Percentiles rank a stretch among this genome's conserved stretches.
These are phyloP conservation scores for Coleophoma crateriformis DNA, from an alignment of 2,329 filamentous ascomycete species.

Conservation along the genomic window DNA sequence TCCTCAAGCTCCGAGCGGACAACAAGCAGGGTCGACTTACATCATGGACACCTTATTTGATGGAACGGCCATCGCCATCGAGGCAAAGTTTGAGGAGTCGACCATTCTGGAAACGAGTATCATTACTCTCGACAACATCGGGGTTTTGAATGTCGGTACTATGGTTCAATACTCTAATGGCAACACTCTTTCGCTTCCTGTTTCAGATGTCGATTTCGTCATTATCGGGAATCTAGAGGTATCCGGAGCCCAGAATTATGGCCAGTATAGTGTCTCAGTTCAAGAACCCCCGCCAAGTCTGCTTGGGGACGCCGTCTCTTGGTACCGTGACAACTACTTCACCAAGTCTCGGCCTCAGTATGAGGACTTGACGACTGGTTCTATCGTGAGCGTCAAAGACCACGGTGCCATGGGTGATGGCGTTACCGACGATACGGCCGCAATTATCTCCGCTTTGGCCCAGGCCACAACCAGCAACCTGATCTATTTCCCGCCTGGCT, in stretches of 20 bases:
- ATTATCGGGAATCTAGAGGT: neutral
- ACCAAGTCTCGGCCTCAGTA: constrained; percentile 48
- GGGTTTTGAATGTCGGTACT: neutral
- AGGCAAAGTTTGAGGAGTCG: neutral
- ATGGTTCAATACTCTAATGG: neutral
- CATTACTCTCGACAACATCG: neutral
- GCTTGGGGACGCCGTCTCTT: neutral
- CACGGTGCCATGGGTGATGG: constrained; percentile 4
- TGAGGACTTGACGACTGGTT: neutral
- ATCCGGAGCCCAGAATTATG: too few species aligned
- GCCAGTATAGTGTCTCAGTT: neutral
- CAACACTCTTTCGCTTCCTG: neutral
- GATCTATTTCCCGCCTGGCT: constrained; percentile 48
- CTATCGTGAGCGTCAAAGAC: too few species aligned
- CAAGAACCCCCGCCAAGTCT: neutral
- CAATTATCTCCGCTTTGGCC: too few species aligned
- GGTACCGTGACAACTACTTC: constrained; percentile 32
- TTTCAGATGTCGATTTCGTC: neutral
- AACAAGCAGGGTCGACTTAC: neutral
- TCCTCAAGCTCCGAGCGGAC: neutral
- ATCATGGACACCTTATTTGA: neutral
- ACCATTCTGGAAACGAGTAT: neutral
- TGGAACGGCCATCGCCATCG: neutral
- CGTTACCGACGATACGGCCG: constrained; percentile 46
- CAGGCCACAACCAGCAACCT: constrained; percentile 42